phyloP scores from a whole-genome alignment of 2,329 filamentous ascomycete genomes.

The Pleurostoma richardsiae region DNA sequence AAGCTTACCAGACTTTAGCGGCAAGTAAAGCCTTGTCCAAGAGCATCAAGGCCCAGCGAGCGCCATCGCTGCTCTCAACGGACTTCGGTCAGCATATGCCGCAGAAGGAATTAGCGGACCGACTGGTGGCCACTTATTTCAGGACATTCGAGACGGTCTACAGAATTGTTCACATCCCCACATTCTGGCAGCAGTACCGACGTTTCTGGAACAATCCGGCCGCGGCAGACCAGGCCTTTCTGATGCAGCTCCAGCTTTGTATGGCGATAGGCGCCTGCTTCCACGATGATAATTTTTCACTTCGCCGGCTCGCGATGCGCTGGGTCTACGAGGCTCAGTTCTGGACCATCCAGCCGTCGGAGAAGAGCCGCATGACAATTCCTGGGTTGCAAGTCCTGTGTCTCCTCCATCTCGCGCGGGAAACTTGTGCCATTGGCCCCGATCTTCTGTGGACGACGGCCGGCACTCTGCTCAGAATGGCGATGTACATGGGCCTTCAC shows the following conservation, averaged over 20 bases:
- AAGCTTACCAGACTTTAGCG: slow-evolving; percentile 19
- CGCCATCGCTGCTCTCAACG: slow-evolving; percentile 24
- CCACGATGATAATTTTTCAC: slow-evolving; percentile 37
- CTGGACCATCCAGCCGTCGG: slow-evolving; percentile 40
- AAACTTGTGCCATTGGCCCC: slow-evolving; percentile 38
- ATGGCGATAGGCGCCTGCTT: slow-evolving; percentile 45
- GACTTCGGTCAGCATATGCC: slow-evolving; percentile 35
- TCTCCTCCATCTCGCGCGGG: slow-evolving; percentile 43
- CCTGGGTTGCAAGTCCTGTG: slow-evolving; percentile 46
- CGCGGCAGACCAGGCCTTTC: slow-evolving; percentile 33
- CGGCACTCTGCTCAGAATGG: slow-evolving; percentile 45
- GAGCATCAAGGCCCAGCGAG: slow-evolving; percentile 33
- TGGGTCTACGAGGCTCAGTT: slow-evolving; percentile 50
- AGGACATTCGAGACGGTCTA: slow-evolving; percentile 51
- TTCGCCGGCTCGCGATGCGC: slow-evolving; percentile 35
- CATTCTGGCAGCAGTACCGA: slow-evolving; percentile 49
- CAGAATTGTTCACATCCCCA: slow-evolving; percentile 52
- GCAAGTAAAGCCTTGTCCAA: slow-evolving; percentile 35
- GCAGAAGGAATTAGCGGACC: slow-evolving; percentile 35
- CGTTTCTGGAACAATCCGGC: slow-evolving; percentile 39
- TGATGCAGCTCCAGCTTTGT: slow-evolving; percentile 48
- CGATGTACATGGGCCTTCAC: slow-evolving; percentile 55
- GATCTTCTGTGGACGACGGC: slow-evolving; percentile 49
- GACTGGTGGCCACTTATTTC: slow-evolving; percentile 48
- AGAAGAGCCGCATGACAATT: slow-evolving; percentile 45